These are phyloP conservation scores for Lentinula lateritia DNA, from an alignment of 768 basidiomycete genomes.

Conservation along the genomic window DNA sequence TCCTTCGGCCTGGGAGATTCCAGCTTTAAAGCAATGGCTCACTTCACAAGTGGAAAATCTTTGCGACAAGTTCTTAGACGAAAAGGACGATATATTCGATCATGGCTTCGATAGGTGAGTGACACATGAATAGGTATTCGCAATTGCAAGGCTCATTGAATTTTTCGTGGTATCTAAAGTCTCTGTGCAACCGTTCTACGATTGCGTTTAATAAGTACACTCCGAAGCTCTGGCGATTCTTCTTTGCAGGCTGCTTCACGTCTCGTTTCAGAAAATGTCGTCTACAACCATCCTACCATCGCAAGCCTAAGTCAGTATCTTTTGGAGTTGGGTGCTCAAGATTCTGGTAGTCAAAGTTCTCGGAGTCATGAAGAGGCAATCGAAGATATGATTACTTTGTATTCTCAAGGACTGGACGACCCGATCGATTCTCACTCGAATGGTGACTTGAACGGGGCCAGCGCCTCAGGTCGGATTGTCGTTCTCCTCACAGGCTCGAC, in stretches of 20 bases:
- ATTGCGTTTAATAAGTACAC: slow-evolving; percentile 25
- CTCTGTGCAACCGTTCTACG: slow-evolving; percentile 23
- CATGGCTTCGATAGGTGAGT: slow-evolving; percentile 22
- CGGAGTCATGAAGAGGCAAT: slow-evolving; percentile 19
- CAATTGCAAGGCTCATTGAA: slow-evolving; percentile 5
- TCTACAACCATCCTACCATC: slow-evolving; percentile 23
- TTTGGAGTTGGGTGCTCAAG: slow-evolving; percentile 2
- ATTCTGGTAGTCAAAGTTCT: background rate
- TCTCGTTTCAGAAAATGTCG: slow-evolving; percentile 14
- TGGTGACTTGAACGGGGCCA: background rate
- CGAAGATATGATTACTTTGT: slow-evolving; percentile 34
- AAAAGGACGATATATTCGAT: slow-evolving; percentile 19
- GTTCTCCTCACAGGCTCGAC: slow-evolving; percentile 36
- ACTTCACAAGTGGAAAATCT: slow-evolving; percentile 17
- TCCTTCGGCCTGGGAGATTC: slow-evolving; percentile 8
- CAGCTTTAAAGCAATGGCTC: slow-evolving; percentile 15
- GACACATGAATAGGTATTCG: background rate
- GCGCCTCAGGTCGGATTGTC: slow-evolving; percentile 10
- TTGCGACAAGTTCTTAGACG: slow-evolving; percentile 15
- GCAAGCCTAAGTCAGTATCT: slow-evolving; percentile 17
- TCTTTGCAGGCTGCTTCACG: slow-evolving; percentile 12
- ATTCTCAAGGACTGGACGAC: slow-evolving; percentile 13
- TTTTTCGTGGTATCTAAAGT: slow-evolving; percentile 10
- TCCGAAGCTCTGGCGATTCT: slow-evolving; percentile 18
- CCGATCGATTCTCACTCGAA: background rate